These are phyloP conservation scores for Pleurotus djamor DNA, from an alignment of 768 basidiomycete genomes.

Conservation along the genomic window DNA sequence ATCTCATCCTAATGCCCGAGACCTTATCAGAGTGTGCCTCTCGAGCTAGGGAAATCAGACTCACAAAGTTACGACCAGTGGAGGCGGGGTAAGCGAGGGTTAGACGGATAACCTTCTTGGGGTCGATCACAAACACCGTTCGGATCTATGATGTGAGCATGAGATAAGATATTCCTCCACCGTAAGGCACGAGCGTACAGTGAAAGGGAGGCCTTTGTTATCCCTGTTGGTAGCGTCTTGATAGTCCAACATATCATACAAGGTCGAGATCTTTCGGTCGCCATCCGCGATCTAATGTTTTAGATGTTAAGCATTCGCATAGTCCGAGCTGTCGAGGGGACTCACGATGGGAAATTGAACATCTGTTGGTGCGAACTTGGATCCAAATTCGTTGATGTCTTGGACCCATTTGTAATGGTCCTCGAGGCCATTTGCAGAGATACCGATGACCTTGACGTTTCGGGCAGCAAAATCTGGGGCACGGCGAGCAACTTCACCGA, in stretches of 20 bases:
- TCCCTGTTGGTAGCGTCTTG: slow-evolving; percentile 92
- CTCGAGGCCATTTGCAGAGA: slow-evolving; percentile 87
- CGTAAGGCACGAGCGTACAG: slow-evolving; percentile 40
- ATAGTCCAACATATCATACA: slow-evolving; percentile 96
- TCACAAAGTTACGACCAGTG: slow-evolving; percentile 87
- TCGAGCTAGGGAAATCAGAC: slow-evolving; percentile 24
- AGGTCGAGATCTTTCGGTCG: slow-evolving; percentile 77
- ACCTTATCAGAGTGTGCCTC: slow-evolving; percentile 39
- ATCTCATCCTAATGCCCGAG: not conserved
- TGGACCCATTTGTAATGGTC: slow-evolving; percentile 87
- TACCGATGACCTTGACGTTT: slow-evolving; percentile 90
- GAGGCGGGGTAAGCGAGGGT: slow-evolving; percentile 92
- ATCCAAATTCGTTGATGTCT: slow-evolving; percentile 84
- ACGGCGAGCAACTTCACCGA: slow-evolving; percentile 92
- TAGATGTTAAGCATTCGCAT: not conserved
- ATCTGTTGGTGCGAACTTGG: slow-evolving; percentile 64
- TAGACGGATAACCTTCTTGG: slow-evolving; percentile 91
- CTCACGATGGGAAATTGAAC: slow-evolving; percentile 89
- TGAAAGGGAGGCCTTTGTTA: slow-evolving; percentile 89
- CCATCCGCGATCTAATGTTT: slow-evolving; percentile 83
- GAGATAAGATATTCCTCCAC: not conserved
- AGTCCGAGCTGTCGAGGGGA: not conserved
- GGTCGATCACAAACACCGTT: slow-evolving; percentile 97
- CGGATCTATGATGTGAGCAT: slow-evolving; percentile 56
- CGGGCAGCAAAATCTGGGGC: slow-evolving; percentile 82